Evolutionary conservation across 768 basidiomycete species (phyloP).

Genomic region (Tulasnella calospora): DNA sequence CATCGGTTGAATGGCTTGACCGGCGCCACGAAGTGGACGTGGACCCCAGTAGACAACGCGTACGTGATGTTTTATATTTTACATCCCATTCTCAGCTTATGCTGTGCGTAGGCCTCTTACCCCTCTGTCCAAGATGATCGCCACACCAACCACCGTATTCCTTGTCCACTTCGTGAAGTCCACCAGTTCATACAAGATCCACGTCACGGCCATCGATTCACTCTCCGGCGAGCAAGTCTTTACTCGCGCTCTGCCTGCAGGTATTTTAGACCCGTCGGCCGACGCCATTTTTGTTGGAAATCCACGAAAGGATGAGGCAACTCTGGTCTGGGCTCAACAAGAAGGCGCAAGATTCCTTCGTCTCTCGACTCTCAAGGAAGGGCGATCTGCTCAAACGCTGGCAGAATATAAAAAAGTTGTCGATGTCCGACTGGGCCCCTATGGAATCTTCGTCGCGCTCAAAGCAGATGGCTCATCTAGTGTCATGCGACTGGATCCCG

Average conservation of each 20-base stretch:
- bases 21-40: slow-evolving; percentile 62
- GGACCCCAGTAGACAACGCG: slow-evolving; percentile 66
- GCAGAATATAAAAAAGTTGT: slow-evolving; percentile 49
- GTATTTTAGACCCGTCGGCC: slow-evolving; percentile 37
- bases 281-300: slow-evolving; percentile 41
- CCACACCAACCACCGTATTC: slow-evolving; percentile 53
- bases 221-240: slow-evolving; percentile 50
- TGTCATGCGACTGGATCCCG: slow-evolving; percentile 50
- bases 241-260: slow-evolving; percentile 52
- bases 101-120: slow-evolving; percentile 50
- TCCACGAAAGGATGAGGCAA: slow-evolving; percentile 37
- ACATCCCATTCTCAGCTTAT: not conserved
- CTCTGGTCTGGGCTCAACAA: slow-evolving; percentile 51
- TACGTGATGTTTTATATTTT: slow-evolving; percentile 37
- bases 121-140: slow-evolving; percentile 57
- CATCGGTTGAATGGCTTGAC: slow-evolving; percentile 46
- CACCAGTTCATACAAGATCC: slow-evolving; percentile 55
- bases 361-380: slow-evolving; percentile 41
- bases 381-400: slow-evolving; percentile 41
- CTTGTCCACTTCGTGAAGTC: slow-evolving; percentile 52
- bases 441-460: slow-evolving; percentile 59
- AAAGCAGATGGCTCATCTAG: slow-evolving; percentile 52
- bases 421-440: slow-evolving; percentile 54
- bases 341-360: slow-evolving; percentile 46
- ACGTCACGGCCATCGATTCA: slow-evolving; percentile 57